phyloP scores from a whole-genome alignment of 2,329 filamentous ascomycete species.

The Botrytis fabae region DNA sequence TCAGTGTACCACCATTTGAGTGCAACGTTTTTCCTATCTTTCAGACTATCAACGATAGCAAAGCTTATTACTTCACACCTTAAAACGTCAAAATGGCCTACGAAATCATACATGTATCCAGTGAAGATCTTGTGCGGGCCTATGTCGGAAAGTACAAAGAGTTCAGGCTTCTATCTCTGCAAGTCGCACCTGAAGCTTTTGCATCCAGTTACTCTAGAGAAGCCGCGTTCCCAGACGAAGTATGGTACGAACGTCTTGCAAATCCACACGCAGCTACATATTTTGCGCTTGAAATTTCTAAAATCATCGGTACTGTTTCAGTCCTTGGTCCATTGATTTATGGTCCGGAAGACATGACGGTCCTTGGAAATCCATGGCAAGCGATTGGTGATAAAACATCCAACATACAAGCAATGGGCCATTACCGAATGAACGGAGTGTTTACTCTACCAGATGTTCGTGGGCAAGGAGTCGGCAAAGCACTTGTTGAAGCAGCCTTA shows the following conservation, averaged over 20 bases:
- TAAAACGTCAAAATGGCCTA: conserved; percentile 30
- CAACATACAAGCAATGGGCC: conserved; percentile 23
- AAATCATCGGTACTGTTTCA: conserved; percentile 41
- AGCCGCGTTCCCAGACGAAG: conserved; percentile 41
- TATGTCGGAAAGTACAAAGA: conserved; percentile 34
- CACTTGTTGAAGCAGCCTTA: conserved; percentile 39
- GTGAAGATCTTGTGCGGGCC: conserved; percentile 29
- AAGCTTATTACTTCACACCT: neutral
- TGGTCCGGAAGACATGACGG: conserved; percentile 22
- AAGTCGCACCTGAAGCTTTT: conserved; percentile 41
- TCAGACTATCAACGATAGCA: neutral
- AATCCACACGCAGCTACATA: conserved; percentile 43
- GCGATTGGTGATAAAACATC: conserved; percentile 7
- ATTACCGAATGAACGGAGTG: conserved; percentile 44
- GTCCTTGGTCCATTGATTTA: conserved; percentile 41
- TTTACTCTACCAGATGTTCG: conserved; percentile 44
- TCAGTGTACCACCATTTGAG: neutral
- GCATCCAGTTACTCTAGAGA: conserved; percentile 45
- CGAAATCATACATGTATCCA: conserved; percentile 34
- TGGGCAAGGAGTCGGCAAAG: conserved; percentile 42
- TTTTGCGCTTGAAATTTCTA: conserved; percentile 37
- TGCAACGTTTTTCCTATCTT: conserved; percentile 2
- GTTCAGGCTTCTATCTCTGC: conserved; percentile 35
- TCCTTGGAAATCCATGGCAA: conserved; percentile 30
- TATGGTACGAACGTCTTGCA: conserved; percentile 43